Base-by-base conservation (phyloP, 164 flowering plant species). In the Kalanchoe fedtschenkoi region DNA sequence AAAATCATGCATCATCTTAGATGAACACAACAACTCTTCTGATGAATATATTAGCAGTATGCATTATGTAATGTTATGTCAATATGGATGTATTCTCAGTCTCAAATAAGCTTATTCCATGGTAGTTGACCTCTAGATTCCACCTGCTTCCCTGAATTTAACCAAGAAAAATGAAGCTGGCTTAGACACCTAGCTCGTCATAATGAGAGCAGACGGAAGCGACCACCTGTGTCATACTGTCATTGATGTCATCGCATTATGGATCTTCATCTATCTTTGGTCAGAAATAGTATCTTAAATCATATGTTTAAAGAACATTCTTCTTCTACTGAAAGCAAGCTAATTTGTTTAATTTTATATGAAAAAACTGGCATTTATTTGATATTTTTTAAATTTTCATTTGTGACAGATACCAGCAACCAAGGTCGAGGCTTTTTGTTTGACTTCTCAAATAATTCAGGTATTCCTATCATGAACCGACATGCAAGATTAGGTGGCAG, bases 201-300 rank as follows among this genome's bases (percentile, higher is more conserved):
- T 53, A 92, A 92, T 62, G 95, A 87, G 79, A 96, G 98, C 39
- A 75, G 96, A 42, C 82, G 96, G 81, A 92, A 92, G 81, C 98
- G 95, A 26, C 83, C 83, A 62, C 83, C 86, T 30, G 81, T 83
- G 65, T 72, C n/a, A n/a, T n/a, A n/a, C n/a, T n/a, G n/a, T n/a
- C 98, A 42, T 44, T 86, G 35, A 35, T 81, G 42, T 66, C 91
- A 35, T 47, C 89, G n/a, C 88, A 80, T 55, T 83, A 72, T 72
- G 83, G 87, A 11, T 69, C 82, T 44, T 72, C 91, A 35, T 71
- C 92, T 60, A 28, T 80, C 32, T 77, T 76, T 69, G 96, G 95
- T 87, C 68, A 77, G 85, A 8, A n/a, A 16, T 43, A 43, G 3
- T 43, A 16, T 16, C 21, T 43, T 43, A 43, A 43, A 16, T n/a